A percentile compares a stretch with the other conserved stretches of the same genome.
phyloP scores from a whole-genome alignment of 2,329 filamentous ascomycete genomes.

The Cladosporium sp. region DNA sequence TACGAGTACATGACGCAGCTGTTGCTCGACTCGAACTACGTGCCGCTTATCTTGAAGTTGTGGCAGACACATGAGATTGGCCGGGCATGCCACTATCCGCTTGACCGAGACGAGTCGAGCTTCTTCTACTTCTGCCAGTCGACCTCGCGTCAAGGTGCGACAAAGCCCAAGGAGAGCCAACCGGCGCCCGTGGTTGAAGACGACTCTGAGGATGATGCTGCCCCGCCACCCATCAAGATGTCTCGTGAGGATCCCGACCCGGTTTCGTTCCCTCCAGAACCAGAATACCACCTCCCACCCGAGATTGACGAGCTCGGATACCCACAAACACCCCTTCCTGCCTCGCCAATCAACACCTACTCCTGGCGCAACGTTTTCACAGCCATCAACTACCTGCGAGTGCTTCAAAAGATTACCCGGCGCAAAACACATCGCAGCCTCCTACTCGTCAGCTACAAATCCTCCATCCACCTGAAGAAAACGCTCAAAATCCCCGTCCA shows the following conservation, averaged over 20 bases:
- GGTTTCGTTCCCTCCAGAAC: constrained; percentile 33
- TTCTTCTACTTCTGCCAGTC: constrained; percentile 88
- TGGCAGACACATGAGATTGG: constrained; percentile 94
- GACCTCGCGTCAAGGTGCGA: constrained; percentile 56
- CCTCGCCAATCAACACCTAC: constrained; percentile 78
- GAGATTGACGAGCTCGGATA: constrained; percentile 85
- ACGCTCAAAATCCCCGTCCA: constrained; percentile 85
- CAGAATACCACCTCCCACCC: constrained; percentile 33
- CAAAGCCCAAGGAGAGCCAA: constrained; percentile 10
- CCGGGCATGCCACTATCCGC: constrained; percentile 77
- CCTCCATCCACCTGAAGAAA: constrained; percentile 84
- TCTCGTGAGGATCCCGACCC: constrained; percentile 39
- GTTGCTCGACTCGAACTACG: constrained; percentile 88
- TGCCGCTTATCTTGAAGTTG: constrained; percentile 86
- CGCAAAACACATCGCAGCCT: constrained; percentile 92
- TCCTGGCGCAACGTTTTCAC: constrained; percentile 94
- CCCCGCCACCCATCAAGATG: constrained; percentile 72
- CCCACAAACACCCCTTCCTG: constrained; percentile 64
- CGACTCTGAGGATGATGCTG: constrained; percentile 63
- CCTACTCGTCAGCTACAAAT: constrained; percentile 92
- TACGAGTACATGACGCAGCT: constrained; percentile 95
- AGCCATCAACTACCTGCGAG: constrained; percentile 87
- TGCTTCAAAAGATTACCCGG: constrained; percentile 97
- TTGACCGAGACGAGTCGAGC: constrained; percentile 75
- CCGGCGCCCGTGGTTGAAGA: constrained; percentile 30